Percentiles rank a stretch among this genome's conserved stretches.
These are phyloP conservation scores for Kazachstania taianensis DNA, from an alignment of 805 yeast genomes.

Conservation along the genomic window DNA sequence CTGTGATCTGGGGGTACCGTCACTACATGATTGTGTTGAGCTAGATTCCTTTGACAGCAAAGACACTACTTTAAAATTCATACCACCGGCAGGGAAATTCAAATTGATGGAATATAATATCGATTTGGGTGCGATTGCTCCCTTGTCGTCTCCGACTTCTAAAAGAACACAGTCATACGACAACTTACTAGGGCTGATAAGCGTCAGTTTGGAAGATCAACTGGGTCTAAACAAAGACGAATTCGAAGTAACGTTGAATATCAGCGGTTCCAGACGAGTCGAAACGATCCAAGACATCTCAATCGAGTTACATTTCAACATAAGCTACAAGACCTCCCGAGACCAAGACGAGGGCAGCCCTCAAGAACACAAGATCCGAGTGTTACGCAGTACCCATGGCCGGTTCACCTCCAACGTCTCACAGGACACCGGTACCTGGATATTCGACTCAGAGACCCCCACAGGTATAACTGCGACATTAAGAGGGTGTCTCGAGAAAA, in stretches of 20 bases:
- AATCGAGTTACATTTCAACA: conserved; percentile 30
- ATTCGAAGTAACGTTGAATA: conserved; percentile 29
- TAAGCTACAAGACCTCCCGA: no score
- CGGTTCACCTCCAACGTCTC: conserved; percentile 48
- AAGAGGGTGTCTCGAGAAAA: conserved; percentile 48
- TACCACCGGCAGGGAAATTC: conserved; percentile 83
- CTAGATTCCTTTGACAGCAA: conserved; percentile 18
- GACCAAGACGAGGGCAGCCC: conserved; percentile 10
- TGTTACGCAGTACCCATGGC: conserved; percentile 64
- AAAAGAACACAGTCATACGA: no score
- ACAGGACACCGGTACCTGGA: conserved; percentile 42
- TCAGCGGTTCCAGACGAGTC: conserved; percentile 34
- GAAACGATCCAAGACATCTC: conserved; percentile 39
- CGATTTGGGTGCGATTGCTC: conserved; percentile 32
- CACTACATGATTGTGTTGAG: conserved; percentile 64
- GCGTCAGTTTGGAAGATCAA: conserved; percentile 23
- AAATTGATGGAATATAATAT: conserved; percentile 53
- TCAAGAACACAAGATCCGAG: conserved; percentile 35
- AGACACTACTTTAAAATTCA: conserved; percentile 38
- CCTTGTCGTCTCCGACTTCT: no score
- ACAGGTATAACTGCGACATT: conserved; percentile 61
- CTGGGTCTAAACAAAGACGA: conserved; percentile 32
- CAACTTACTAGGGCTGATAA: conserved; percentile 26
- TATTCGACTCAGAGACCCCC: conserved; percentile 45
- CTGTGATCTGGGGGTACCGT: conserved; percentile 43